A percentile compares a stretch with the other conserved stretches of the same genome.
Evolutionary conservation across 495 filamentous ascomycete genomes (phyloP).

Genomic region (Neurospora hispaniola): DNA sequence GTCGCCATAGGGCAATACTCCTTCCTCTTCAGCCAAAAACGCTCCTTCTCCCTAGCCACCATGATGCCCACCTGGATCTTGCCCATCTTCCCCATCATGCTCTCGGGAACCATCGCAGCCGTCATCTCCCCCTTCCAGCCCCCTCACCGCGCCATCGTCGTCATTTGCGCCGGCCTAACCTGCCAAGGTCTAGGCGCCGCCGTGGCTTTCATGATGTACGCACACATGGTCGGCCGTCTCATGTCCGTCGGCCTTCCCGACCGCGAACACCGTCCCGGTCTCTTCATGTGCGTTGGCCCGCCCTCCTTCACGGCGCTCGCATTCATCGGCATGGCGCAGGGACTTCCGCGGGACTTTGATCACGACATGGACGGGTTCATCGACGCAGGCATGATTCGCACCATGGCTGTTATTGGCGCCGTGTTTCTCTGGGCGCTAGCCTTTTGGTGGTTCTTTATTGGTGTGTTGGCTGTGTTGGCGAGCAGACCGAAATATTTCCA

Average conservation of each 20-base stretch:
- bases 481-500: constrained; percentile 43
- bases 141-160: constrained; percentile 24
- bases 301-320: constrained; percentile 48
- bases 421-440: constrained; percentile 66
- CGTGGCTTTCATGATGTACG: constrained; percentile 43
- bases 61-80: constrained; percentile 50
- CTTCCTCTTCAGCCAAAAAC: constrained; percentile 33
- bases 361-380: constrained; percentile 20
- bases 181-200: constrained; percentile 43
- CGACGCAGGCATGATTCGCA: constrained; percentile 25
- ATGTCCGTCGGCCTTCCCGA: constrained; percentile 48
- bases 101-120: constrained; percentile 42
- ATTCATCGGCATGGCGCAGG: constrained; percentile 17
- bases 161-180: constrained; percentile 40
- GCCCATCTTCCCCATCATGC: constrained; percentile 47
- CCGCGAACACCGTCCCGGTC: constrained; percentile 41
- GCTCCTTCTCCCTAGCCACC: constrained; percentile 26
- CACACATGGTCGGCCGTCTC: constrained; percentile 50
- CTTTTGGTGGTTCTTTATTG: constrained; percentile 65
- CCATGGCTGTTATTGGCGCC: constrained; percentile 43
- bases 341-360: constrained; percentile 25
- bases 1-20: constrained; percentile 43
- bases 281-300: constrained; percentile 65
- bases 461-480: constrained; percentile 41
- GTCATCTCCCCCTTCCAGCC: constrained; percentile 37